Evolutionary conservation across 176 grass and related monocot species (phyloP).

Genomic region (Bothriochloa decipiens): DNA sequence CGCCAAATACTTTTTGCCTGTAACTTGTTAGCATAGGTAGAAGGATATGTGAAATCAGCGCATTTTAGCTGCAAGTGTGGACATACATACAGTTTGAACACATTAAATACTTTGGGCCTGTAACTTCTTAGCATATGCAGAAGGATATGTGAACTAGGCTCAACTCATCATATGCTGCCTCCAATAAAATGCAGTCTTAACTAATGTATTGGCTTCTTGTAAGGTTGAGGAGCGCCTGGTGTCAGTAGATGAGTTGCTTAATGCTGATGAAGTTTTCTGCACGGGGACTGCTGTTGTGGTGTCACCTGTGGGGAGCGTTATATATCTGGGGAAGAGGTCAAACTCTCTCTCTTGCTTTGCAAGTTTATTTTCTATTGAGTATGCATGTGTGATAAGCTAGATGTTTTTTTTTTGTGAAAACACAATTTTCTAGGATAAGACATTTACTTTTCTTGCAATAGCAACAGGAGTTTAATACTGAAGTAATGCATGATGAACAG

Average conservation of each 20-base stretch:
- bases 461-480: background rate
- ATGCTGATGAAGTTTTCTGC: conserved; percentile 93
- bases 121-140: background rate
- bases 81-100: conserved; percentile 4
- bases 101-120: background rate
- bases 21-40: background rate
- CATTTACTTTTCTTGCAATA: background rate
- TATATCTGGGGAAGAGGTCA: conserved; percentile 69
- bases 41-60: background rate
- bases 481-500: background rate
- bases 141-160: background rate
- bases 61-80: too few relatives aligned
- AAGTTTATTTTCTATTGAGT: conserved; percentile 20
- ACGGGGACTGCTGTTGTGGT: conserved; percentile 89
- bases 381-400: background rate
- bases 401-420: background rate
- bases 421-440: background rate
- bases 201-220: conserved; percentile 29
- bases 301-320: conserved; percentile 87
- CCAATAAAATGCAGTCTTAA: background rate
- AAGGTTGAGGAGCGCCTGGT: conserved; percentile 81
- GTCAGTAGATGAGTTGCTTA: conserved; percentile 75
- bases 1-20: background rate
- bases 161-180: conserved; percentile 3
- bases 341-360: conserved; percentile 1